Base-by-base conservation (phyloP, 2,329 filamentous ascomycete species). In the Claviceps maximensis region DNA sequence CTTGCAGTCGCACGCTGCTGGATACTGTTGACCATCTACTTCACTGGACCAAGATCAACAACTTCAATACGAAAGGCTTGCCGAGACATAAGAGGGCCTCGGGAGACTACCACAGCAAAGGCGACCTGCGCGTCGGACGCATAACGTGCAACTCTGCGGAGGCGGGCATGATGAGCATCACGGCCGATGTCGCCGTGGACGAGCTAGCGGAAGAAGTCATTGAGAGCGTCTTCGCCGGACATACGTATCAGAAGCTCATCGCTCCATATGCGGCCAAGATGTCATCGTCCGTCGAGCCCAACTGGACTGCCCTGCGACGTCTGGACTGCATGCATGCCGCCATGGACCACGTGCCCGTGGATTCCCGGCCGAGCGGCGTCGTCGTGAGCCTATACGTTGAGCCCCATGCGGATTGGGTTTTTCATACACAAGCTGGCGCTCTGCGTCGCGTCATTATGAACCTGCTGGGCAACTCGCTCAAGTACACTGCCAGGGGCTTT, bases 381-480 rank as follows among this genome's bases (percentile, higher is more conserved):
- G 54, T 57, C 0, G 54, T 65, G 3, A 59, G 76, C 19, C 46
- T 64, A 0, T 55, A 53, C 0, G 55, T 82, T 15, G 71, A 75
- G 3, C 70, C 69, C 50, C 58, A 69, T 60, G 12, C 83, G 80
- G 77, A 63, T 66, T 83, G 80, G 78, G 62, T 67, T 1, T 81
- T 79, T 58, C 67, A 73, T n/a, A 74, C 75, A 0, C 75, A 83
- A 47, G 72, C 77, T 0, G 80, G 80, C 0, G 70, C 71, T 0
- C 56, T 72, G 10, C 64, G 71, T 17, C 72, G 79, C 1, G 76
- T 84, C 21, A 67, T 83, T 23, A 80, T 83, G 77, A 84, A 84
- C 47, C 56, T 84, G 0, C 74, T 83, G 40, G 78, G 79, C 6
- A 84, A 84, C 58, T 71, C 80, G 0, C 70, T 84, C 56, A 84